phyloP scores from a whole-genome alignment of 805 yeast species.

The Brettanomyces bruxellensis region DNA sequence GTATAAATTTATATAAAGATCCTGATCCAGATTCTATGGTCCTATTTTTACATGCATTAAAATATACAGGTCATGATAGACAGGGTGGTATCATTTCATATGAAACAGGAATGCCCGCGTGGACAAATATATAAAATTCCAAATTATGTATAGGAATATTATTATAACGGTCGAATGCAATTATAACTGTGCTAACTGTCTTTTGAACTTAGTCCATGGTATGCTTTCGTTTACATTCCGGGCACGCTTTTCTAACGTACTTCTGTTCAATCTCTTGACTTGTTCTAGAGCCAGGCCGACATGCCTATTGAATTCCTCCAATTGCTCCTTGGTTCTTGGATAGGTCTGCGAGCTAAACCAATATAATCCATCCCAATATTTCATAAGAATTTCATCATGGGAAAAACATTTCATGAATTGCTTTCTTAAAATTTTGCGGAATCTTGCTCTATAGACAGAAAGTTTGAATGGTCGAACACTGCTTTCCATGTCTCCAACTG shows the following conservation, averaged over 20 bases:
- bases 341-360: constrained; percentile 6
- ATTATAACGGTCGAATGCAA: too few relatives aligned
- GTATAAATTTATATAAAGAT: constrained; percentile 22
- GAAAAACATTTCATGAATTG: constrained; percentile 12
- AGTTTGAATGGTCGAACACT: constrained; percentile 13
- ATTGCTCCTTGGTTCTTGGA: constrained; percentile 10
- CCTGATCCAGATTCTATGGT: constrained; percentile 22
- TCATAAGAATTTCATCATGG: constrained; percentile 2
- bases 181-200: constrained; percentile 2
- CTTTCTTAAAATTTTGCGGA: constrained; percentile 13
- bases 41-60: constrained; percentile 41
- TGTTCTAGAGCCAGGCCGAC: constrained; percentile 9
- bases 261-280: constrained; percentile 8
- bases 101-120: constrained; percentile 35
- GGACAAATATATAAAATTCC: constrained; percentile 30
- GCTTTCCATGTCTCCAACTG: constrained; percentile 4
- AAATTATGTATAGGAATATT: background rate
- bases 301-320: constrained; percentile 6
- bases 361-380: constrained; percentile 20
- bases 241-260: constrained; percentile 4
- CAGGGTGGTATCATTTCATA: constrained; percentile 23
- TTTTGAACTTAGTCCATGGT: constrained; percentile 12
- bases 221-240: constrained; percentile 6
- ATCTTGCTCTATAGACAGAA: constrained; percentile 18
- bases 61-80: constrained; percentile 24